A percentile compares a stretch with the other conserved stretches of the same genome.
phyloP scores from a whole-genome alignment of 2,329 filamentous ascomycete genomes.

The Aureobasidium musti region DNA sequence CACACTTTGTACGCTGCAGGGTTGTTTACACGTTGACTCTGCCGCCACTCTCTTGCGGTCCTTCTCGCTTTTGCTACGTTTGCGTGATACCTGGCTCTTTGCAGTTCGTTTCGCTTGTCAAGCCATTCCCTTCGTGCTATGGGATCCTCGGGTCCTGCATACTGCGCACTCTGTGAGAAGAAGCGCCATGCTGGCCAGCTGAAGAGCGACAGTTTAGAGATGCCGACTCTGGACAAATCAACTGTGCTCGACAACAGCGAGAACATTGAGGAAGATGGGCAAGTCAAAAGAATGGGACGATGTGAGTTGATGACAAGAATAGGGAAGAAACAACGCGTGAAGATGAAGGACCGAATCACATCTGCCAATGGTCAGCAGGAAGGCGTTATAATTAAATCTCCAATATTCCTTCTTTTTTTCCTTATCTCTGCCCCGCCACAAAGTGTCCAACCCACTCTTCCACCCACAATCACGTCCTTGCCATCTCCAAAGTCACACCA shows the following conservation, averaged over 20 bases:
- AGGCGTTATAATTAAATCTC: neutral
- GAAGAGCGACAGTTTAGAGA: neutral
- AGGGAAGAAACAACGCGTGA: neutral
- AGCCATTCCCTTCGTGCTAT: neutral
- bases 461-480: neutral
- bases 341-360: neutral
- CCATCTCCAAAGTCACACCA: neutral
- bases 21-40: neutral
- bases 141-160: neutral
- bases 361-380: neutral
- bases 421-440: conserved; percentile 5
- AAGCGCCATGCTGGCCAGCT: neutral
- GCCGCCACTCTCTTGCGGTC: neutral
- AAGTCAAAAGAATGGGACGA: neutral
- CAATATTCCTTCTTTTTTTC: neutral
- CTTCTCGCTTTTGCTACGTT: neutral
- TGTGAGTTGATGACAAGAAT: neutral
- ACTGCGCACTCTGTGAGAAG: neutral
- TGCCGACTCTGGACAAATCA: neutral
- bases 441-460: neutral
- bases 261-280: neutral
- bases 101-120: neutral
- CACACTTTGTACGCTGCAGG: neutral
- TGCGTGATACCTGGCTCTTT: neutral
- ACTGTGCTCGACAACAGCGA: neutral